These are phyloP conservation scores for Neurospora sp. DNA, from an alignment of 495 filamentous ascomycete genomes.

Conservation along the genomic window DNA sequence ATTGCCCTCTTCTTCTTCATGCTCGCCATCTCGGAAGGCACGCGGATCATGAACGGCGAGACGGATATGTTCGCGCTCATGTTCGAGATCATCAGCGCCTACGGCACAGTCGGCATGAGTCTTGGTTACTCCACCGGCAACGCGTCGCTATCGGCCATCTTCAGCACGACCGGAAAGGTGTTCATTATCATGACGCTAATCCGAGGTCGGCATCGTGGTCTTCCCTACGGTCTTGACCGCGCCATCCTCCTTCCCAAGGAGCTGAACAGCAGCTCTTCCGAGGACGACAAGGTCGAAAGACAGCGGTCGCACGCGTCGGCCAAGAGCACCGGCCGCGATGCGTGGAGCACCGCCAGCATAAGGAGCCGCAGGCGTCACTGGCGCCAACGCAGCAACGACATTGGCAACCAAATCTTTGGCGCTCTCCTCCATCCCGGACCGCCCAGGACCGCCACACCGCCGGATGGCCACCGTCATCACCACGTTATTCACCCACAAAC, in stretches of 20 bases:
- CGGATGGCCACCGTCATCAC: background rate
- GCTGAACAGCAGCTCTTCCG: conserved; percentile 56
- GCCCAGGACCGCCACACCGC: conserved; percentile 4
- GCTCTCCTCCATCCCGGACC: conserved; percentile 32
- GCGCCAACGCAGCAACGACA: conserved; percentile 19
- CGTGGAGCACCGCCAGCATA: conserved; percentile 3
- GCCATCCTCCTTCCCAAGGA: conserved; percentile 82
- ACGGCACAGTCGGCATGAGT: conserved; percentile 87
- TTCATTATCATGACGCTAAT: conserved; percentile 91
- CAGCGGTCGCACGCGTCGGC: conserved; percentile 44
- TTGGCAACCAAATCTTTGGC: conserved; percentile 18
- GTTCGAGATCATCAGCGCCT: conserved; percentile 86
- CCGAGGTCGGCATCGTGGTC: conserved; percentile 80
- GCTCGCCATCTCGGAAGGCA: conserved; percentile 74
- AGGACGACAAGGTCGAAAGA: conserved; percentile 47
- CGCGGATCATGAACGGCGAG: conserved; percentile 28
- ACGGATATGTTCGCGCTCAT: conserved; percentile 69
- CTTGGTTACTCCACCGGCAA: conserved; percentile 70
- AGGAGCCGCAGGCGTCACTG: conserved; percentile 12
- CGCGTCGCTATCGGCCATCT: conserved; percentile 69
- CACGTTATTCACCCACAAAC: conserved; percentile 3
- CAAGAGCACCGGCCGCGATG: conserved; percentile 9
- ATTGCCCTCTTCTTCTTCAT: conserved; percentile 84
- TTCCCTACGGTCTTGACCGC: conserved; percentile 85
- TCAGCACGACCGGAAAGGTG: conserved; percentile 73